These are phyloP conservation scores for Juncus effusus DNA, from an alignment of 176 grass and related monocot species.

Conservation along the genomic window DNA sequence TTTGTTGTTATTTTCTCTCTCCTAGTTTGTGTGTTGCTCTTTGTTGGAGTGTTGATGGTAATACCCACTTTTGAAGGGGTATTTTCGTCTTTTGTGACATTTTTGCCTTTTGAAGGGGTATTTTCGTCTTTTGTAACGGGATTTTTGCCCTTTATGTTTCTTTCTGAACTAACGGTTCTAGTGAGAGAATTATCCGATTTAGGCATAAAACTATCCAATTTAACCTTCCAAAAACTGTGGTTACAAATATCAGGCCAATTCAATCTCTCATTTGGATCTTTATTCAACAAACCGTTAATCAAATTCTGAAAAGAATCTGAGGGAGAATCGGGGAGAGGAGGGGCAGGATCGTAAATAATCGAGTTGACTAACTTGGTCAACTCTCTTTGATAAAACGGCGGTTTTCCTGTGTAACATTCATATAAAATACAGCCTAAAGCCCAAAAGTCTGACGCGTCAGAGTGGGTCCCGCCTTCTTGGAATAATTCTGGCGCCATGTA, in stretches of 20 bases:
- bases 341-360: constrained; percentile 75
- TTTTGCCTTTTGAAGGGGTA: constrained; percentile 43
- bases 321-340: constrained; percentile 67
- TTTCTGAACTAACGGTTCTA: constrained; percentile 51
- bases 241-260: constrained; percentile 90
- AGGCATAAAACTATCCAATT: constrained; percentile 40
- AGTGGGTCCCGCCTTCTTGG: constrained; percentile 76
- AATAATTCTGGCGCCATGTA: constrained; percentile 99
- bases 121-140: constrained; percentile 68
- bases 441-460: constrained; percentile 99
- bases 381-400: constrained; percentile 64
- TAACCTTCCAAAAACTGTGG: constrained; percentile 85
- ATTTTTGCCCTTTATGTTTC: constrained; percentile 64
- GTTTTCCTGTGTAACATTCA: constrained; percentile 85
- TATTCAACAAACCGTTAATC: constrained; percentile 71
- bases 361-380: constrained; percentile 94
- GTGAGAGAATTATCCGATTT: constrained; percentile 55
- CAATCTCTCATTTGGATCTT: constrained; percentile 96
- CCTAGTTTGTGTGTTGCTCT: constrained; percentile 53
- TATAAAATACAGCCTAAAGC: constrained; percentile 93
- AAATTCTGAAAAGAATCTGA: constrained; percentile 85
- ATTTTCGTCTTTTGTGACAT: constrained; percentile 55
- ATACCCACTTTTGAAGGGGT: constrained; percentile 32
- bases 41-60: constrained; percentile 48
- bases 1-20: constrained; percentile 52